Conservation (phyloP, 495 filamentous ascomycete species). For the Penicillium coffeae region DNA sequence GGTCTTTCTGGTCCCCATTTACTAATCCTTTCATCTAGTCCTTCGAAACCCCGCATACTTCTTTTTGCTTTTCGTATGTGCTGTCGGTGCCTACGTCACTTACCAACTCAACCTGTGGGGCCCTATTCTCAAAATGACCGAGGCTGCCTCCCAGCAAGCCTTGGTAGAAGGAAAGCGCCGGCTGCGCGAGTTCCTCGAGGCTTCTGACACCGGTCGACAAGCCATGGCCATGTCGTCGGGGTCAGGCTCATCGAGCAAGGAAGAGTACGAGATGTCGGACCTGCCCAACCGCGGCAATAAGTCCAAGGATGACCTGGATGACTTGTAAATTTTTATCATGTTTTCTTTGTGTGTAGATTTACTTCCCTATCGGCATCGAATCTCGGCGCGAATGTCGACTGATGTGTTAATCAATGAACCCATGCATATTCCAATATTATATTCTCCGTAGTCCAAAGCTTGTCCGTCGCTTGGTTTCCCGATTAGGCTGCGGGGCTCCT, state of each 20-base stretch:
- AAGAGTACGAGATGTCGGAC: slow-evolving; percentile 47
- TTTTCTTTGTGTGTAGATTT: slow-evolving; percentile 10
- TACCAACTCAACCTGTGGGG: slow-evolving; percentile 93
- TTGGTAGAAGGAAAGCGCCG: slow-evolving; percentile 85
- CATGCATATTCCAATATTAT: background rate
- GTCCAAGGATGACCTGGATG: slow-evolving; percentile 36
- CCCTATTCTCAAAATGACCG: slow-evolving; percentile 89
- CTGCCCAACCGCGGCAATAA: slow-evolving; percentile 31
- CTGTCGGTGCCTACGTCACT: slow-evolving; percentile 75
- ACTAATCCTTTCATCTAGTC: slow-evolving; percentile 49
- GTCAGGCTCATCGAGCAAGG: slow-evolving; percentile 18
- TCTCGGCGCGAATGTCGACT: background rate
- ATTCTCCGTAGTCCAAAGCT: too few species aligned
- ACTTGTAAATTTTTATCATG: slow-evolving; percentile 34
- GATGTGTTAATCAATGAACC: slow-evolving; percentile 2
- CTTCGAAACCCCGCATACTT: slow-evolving; percentile 91
- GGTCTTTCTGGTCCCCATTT: background rate
- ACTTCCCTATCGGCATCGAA: slow-evolving; percentile 5
- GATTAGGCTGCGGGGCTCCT: slow-evolving; percentile 7
- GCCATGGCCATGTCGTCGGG: slow-evolving; percentile 66
- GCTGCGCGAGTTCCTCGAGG: slow-evolving; percentile 81
- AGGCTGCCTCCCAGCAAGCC: slow-evolving; percentile 82
- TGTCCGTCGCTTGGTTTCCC: background rate
- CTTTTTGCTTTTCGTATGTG: slow-evolving; percentile 74
- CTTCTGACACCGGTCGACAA: slow-evolving; percentile 71